Evolutionary conservation across 768 basidiomycete genomes (phyloP).

Genomic region (Leccinum pellstonianum): DNA sequence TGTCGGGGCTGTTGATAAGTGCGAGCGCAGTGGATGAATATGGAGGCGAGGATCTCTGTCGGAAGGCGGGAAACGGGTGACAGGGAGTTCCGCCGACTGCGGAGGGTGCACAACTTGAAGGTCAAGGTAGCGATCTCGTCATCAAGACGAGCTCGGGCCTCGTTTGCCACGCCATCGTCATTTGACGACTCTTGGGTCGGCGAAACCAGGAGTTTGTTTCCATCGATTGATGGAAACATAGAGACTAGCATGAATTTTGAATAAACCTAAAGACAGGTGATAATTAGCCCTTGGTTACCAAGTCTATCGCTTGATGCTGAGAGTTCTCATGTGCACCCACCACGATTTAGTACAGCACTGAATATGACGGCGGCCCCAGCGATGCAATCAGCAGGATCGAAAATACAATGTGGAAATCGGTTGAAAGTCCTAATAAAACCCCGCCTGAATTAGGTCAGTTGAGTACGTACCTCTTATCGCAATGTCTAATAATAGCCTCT

Average conservation of each 20-base stretch:
- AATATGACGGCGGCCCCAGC: neutral
- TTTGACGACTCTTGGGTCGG: neutral
- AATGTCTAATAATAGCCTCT: neutral
- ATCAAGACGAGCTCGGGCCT: constrained; percentile 15
- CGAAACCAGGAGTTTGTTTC: neutral
- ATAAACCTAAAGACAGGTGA: neutral
- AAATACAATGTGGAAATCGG: neutral
- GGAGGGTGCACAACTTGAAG: constrained; percentile 16
- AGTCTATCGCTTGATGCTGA: neutral
- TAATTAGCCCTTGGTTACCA: neutral
- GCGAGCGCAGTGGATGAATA: constrained; percentile 20
- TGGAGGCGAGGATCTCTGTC: constrained; percentile 20
- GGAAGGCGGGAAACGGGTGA: constrained; percentile 22
- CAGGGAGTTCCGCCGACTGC: constrained; percentile 15
- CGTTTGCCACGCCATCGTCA: neutral
- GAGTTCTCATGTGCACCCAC: neutral
- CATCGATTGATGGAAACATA: neutral
- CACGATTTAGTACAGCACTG: constrained; percentile 1
- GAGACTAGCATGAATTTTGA: neutral
- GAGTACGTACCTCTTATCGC: neutral
- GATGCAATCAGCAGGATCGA: neutral
- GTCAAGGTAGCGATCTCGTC: constrained; percentile 16
- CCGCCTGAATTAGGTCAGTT: no score
- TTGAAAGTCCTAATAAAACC: no score
- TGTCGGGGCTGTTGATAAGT: neutral